phyloP scores from a whole-genome alignment of 2,329 filamentous ascomycete genomes.

The Graphiopsis chlorocephala region DNA sequence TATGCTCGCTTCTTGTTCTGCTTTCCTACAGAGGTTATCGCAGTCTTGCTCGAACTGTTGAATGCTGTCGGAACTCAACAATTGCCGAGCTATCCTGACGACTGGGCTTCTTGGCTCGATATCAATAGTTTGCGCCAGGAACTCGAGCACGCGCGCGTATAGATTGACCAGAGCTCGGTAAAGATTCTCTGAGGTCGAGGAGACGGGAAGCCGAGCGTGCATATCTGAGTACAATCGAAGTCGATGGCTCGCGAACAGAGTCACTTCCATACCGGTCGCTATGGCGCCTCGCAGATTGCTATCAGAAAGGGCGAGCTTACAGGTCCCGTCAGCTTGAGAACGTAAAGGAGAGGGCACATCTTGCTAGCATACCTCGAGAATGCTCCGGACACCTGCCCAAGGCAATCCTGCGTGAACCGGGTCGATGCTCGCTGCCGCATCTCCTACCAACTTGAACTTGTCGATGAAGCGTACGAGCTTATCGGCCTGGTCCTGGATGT shows the following conservation, averaged over 20 bases:
- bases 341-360: neutral
- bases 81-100: neutral
- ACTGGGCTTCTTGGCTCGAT: neutral
- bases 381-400: conserved; percentile 22
- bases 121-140: conserved; percentile 3
- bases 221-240: conserved; percentile 12
- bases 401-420: conserved; percentile 10
- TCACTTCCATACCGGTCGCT: conserved; percentile 6
- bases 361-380: conserved; percentile 32
- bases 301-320: conserved; percentile 8
- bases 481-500: neutral
- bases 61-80: neutral
- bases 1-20: conserved; percentile 10
- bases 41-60: neutral
- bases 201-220: neutral
- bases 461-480: neutral
- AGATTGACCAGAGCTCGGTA: neutral
- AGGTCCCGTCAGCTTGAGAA: neutral
- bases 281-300: neutral
- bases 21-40: neutral
- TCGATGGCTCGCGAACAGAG: conserved; percentile 7
- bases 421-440: conserved; percentile 2
- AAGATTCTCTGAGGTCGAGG: neutral
- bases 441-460: conserved; percentile 7
- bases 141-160: conserved; percentile 4